phyloP scores from a whole-genome alignment of 2,329 filamentous ascomycete genomes.

The Talaromyces sp. region DNA sequence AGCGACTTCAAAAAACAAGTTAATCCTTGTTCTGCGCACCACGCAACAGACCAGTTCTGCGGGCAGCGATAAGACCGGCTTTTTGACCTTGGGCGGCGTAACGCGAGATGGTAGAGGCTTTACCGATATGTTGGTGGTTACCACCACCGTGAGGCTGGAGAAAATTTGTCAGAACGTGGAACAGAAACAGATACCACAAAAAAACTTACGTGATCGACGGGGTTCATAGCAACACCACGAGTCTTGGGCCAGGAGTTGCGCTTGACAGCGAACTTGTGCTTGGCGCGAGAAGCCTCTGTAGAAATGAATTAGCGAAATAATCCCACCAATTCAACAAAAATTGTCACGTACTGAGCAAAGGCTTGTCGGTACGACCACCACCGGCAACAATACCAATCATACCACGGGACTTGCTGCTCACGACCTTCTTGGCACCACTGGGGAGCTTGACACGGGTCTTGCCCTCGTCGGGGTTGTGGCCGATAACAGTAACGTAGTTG shows the following conservation, averaged over 20 bases:
- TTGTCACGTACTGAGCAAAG: constrained; percentile 69
- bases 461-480: constrained; percentile 97
- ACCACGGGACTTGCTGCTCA: constrained; percentile 84
- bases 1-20: constrained; percentile 75
- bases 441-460: constrained; percentile 99
- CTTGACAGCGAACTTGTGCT: constrained; percentile 99
- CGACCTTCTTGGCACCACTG: constrained; percentile 97
- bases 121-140: constrained; percentile 99
- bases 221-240: constrained; percentile 99
- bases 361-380: constrained; percentile 99
- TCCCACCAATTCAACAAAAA: neutral
- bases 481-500: constrained; percentile 98
- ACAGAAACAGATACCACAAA: neutral
- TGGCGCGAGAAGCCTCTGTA: constrained; percentile 94
- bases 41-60: constrained; percentile 98
- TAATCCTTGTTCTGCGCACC: constrained; percentile 79
- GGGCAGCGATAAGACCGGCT: constrained; percentile 99
- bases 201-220: constrained; percentile 78
- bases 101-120: constrained; percentile 98
- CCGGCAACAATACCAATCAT: constrained; percentile 99
- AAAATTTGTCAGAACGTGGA: constrained; percentile 13
- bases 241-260: constrained; percentile 99
- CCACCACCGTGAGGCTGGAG: constrained; percentile 83
- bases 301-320: constrained; percentile 34
- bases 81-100: constrained; percentile 99